Base-by-base conservation (phyloP, 345 rosid species). In the Stellera chamaejasme region DNA sequence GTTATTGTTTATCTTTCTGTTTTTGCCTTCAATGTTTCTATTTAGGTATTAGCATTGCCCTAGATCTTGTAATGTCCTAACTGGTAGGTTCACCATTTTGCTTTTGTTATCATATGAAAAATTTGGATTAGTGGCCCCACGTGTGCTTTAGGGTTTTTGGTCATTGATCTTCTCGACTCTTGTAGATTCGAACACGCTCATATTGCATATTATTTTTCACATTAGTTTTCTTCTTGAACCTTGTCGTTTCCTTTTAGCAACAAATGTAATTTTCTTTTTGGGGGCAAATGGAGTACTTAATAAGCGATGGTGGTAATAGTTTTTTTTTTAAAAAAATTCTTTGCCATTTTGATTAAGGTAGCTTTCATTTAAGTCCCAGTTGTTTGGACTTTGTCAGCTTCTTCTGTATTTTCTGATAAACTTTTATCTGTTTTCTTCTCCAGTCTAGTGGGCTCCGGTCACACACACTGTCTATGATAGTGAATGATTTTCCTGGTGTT, bases 391-490 rank as follows among this genome's bases (percentile, higher is more conserved):
- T 27, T 41, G 8, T 15, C 16, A 26, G 54, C 57, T 12, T 3
- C 44, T 10, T 5, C 23, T 41, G 10, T 3, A 10, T 19, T 10
- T 46, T 23, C 47, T 39, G 13, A 32, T 10, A 11, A 43, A 15
- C 26, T 50, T 50, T 3, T 27, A 11, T 69, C 25, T 45, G 10
- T 13, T 8, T 48, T 44, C 25, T 61, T 52, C 64, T 72, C 59
- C 91, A 93, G 97, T 77, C 79, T 25, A 77, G 67, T 69, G 96
- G 97, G 46, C 72, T 93, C 60, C 85, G 68, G 56, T 89, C 97
- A 27, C 97, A 87, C 70, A 87, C 99, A 9, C 66, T 93, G 27
- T 82, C 86, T 13, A 74, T 87, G 85, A 74, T 93, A 5, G 99
- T 89, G 26, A 93, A 64, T 58, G 79, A 93, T 55, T 2, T 43